Base-by-base conservation (phyloP, 1,139 yeast genomes). In the Taphrina flavorubra region DNA sequence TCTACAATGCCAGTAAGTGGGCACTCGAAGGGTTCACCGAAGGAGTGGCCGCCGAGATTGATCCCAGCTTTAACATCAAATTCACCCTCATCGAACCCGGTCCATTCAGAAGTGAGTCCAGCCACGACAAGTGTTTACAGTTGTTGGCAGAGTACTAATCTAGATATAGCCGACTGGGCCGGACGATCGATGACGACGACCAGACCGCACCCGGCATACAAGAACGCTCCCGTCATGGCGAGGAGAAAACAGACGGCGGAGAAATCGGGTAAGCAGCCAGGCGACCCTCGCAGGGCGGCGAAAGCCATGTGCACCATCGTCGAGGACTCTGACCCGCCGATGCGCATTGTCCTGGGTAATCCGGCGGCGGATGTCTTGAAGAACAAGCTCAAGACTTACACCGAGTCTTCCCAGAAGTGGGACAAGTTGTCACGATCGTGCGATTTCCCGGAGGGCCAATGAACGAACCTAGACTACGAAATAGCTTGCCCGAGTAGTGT, bases 21-120 rank as follows among this genome's bases (percentile, higher is more conserved):
- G 68, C 68, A 11, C 36, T 63, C 61, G 68, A 63, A 31, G 68
- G 68, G 46, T 55, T 63, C 61, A 51, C 60, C 3, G 62, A 63
- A 31, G 59, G 51, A 13, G 59, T 63, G 13, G 51, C 51, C 44
- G 40, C 42, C 37, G 68, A 63, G 34, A 44, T 63, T 36, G 68
- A 63, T 40, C 62, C 60, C 13, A 40, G 46, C 13, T 63, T 57
- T 55, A 55, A 55, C 62, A 63, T 63, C 25, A 46, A 47, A 18
- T 55, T 63, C 31, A 63, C 68, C 31, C 20, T 40, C 36, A 58
- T 63, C 20, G 61, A 63, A 40, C 68, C 68, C 4, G 68, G 68
- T 63, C 62, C 60, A 11, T 56, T 56, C 60, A 56, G 60, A 56
- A 56, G 58, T 53, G 37, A 16, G 58, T 6, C 1, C 31, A 25